Evolutionary conservation across 345 rosid species (phyloP), one percentile per base, ranked within the genome.

Genomic region (Lepidium sativum): DNA sequence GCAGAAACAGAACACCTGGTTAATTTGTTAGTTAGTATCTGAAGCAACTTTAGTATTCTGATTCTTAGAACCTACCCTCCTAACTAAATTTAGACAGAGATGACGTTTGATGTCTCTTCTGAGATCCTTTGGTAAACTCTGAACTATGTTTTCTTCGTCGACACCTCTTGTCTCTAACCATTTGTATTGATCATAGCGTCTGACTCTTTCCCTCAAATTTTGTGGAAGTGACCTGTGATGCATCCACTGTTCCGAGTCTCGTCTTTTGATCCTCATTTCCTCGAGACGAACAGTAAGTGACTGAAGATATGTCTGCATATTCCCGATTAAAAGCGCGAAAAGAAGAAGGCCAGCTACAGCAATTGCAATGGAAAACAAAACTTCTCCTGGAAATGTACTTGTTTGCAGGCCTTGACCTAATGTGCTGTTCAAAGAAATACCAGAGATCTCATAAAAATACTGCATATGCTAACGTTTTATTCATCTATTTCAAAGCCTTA

Each of bases 171-270:
- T 80, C 72, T 70, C 83, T 45, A 76, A 60, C 83, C 80, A 80
- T 42, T 77, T 80, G 71, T 80, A 80, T 34, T 80, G 80, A 58
- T 80, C 83, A 39, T 80, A 80, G 23, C 80, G 77, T 56, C 83
- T 80, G 14, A 80, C 80, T 48, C 80, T 72, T 43, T 80, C 77
- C 49, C 80, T 70, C 8, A 80, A 69, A 0, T 80, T 75, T 9
- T 38, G 74, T 2, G 97, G 95, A 20, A 90, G 95, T 74, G 86
- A 76, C 9, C 95, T 87, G 50, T 90, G 97, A 71, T 86, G 97
- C 95, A 90, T 90, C 97, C 97, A 87, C 54, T 85, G 95, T 77
- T 90, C 97, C 0, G 97, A 84, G 71, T 91, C 97, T 1, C 95
- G 94, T 75, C 97, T 81, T 77, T 91, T 91, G 75, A 90, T 80